Percentiles rank a stretch among this genome's conserved stretches.
Evolutionary conservation across 2,329 filamentous ascomycete genomes (phyloP).

Genomic region (Thielaviopsis cerberus): DNA sequence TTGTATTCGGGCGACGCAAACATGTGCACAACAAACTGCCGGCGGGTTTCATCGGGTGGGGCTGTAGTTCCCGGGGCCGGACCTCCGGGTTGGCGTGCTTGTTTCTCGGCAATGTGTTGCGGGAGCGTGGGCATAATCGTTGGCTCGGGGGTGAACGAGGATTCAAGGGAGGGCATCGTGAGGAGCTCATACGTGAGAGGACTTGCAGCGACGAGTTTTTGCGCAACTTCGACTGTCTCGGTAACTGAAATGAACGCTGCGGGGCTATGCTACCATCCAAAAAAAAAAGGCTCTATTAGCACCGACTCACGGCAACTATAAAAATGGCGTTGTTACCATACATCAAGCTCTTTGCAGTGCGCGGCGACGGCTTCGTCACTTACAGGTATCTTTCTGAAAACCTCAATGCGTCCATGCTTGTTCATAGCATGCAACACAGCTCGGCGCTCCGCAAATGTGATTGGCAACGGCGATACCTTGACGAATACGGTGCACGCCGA

Average conservation of each 20-base stretch:
- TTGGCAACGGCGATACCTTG: slow-evolving; percentile 31
- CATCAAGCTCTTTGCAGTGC: neutral
- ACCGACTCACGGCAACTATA: neutral
- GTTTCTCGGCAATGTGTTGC: slow-evolving; percentile 3
- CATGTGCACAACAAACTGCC: slow-evolving; percentile 26
- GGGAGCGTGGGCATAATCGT: slow-evolving; percentile 10
- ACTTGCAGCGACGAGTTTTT: slow-evolving; percentile 24
- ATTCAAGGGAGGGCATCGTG: neutral
- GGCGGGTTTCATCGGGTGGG: slow-evolving; percentile 13
- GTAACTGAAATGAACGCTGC: slow-evolving; percentile 33
- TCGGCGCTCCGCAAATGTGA: slow-evolving; percentile 34
- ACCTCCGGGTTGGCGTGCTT: slow-evolving; percentile 10
- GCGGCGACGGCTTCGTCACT: slow-evolving; percentile 7
- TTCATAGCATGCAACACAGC: slow-evolving; percentile 34
- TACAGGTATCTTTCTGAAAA: slow-evolving; percentile 31
- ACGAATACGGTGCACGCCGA: slow-evolving; percentile 17
- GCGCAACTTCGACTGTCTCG: slow-evolving; percentile 22
- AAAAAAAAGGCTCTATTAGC: neutral
- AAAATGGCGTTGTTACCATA: neutral
- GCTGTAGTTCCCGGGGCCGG: slow-evolving; percentile 17
- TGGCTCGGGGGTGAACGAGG: neutral
- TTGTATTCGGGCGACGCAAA: slow-evolving; percentile 22
- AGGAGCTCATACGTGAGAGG: slow-evolving; percentile 29
- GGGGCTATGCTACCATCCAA: slow-evolving; percentile 24
- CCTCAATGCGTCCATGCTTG: slow-evolving; percentile 29